Evolutionary conservation across 352 stramenopile species (phyloP).

Genomic region (Phytophthora europaea): DNA sequence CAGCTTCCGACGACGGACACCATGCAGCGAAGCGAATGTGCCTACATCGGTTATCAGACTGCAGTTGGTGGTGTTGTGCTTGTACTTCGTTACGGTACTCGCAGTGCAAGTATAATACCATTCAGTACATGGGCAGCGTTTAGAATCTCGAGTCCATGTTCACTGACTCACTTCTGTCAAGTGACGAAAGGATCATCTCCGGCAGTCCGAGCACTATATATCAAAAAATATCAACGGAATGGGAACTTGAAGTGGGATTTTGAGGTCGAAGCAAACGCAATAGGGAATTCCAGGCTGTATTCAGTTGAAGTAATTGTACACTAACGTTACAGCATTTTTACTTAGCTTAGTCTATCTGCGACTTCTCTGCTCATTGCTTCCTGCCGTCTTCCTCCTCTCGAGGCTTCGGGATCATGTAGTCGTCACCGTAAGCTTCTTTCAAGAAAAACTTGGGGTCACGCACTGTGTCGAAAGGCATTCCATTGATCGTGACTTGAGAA

Average conservation of each 20-base stretch:
- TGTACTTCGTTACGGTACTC: background rate
- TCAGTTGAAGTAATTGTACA: background rate
- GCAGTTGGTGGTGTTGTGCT: too few relatives aligned
- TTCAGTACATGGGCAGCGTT: background rate
- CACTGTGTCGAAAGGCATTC: constrained; percentile 16
- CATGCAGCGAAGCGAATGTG: background rate
- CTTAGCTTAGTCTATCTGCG: background rate
- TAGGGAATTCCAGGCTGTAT: background rate
- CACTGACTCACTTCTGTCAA: background rate
- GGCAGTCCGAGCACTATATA: too few relatives aligned
- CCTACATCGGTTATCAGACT: too few relatives aligned
- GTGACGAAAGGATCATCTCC: background rate
- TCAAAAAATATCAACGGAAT: background rate
- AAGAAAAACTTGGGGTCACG: constrained; percentile 39
- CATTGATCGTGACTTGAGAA: constrained; percentile 29
- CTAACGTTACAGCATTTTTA: background rate
- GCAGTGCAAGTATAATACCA: background rate
- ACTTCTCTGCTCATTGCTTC: background rate
- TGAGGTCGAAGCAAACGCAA: too few relatives aligned
- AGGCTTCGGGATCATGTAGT: background rate
- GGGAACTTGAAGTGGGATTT: too few relatives aligned
- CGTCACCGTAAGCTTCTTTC: constrained; percentile 30
- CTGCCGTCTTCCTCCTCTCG: background rate
- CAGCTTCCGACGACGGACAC: background rate
- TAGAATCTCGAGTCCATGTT: too few relatives aligned